Evolutionary conservation across 331 rosid species (phyloP), one percentile per base, ranked within the genome.

Genomic region (Stylosanthes scabra): DNA sequence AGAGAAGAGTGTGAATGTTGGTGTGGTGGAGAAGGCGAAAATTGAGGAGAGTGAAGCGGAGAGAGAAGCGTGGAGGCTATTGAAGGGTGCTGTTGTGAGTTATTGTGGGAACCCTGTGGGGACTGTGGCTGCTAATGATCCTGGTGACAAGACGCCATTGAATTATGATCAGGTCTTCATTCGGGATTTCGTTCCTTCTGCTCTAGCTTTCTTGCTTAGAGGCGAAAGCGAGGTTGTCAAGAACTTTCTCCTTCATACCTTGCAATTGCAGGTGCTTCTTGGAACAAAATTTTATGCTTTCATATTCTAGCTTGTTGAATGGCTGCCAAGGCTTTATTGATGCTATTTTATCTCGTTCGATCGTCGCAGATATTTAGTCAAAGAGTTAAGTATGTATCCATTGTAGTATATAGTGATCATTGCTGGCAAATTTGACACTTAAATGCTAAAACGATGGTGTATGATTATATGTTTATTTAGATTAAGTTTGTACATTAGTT

Each of bases 141-240:
- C 93, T 0, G 63, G 75, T 70, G 96, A 95, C 63, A 91, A 87
- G 80, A 76, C 27, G 14, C 92, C 93, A 0, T 79, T 95, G 88
- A 95, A 95, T 80, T 95, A 95, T 51, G 99, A 95, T 82, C 99
- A 95, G 83, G 96, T 95, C 57, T 95, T 95, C 75, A 85, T 95
- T 57, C 68, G 99, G 55, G 99, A 95, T 71, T 90, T 95, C 27
- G 51, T 95, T 42, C 99, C 99, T 9, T 91, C 99, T 0, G 99
- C 97, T 2, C 97, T 91, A 34, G 92, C 99, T 15, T 95, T 95
- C 81, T 86, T 95, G 97, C 97, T 91, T 8, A 84, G 81, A 31
- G 97, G 97, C 25, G 96, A 95, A 58, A 83, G 80, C 2, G 93
- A 90, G 82, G 86, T 95, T 78, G 99, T 95, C 39, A 86, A 82